Evolutionary conservation across 352 stramenopile genomes (phyloP).

Genomic region (Phytophthora boehmeriae): DNA sequence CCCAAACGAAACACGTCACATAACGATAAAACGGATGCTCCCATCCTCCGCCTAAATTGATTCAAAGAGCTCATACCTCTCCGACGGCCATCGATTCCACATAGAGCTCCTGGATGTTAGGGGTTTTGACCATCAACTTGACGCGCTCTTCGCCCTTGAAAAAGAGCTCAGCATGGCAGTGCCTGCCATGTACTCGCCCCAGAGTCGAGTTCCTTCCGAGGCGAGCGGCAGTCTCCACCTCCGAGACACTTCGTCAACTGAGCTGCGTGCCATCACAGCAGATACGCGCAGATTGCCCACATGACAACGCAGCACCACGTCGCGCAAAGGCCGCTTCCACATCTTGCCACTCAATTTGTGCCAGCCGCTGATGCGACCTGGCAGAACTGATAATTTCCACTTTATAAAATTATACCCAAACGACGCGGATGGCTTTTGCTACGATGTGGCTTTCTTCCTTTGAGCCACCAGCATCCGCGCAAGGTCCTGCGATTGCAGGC

Average conservation of each 20-base stretch:
- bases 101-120: conserved; percentile 76
- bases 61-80: conserved; percentile 44
- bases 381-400: not conserved
- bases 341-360: conserved; percentile 20
- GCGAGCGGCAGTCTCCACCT: conserved; percentile 57
- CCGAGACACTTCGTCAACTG: conserved; percentile 56
- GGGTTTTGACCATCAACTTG: conserved; percentile 71
- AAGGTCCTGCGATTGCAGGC: conserved; percentile 52
- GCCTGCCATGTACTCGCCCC: conserved; percentile 89
- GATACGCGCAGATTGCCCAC: conserved; percentile 86
- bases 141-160: conserved; percentile 89
- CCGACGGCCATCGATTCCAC: conserved; percentile 79
- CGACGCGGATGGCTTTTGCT: conserved; percentile 11
- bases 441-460: conserved; percentile 55
- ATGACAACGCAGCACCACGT: conserved; percentile 74
- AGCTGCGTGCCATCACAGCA: conserved; percentile 65
- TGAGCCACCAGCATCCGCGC: conserved; percentile 48
- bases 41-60: not conserved
- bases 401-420: not conserved
- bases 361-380: conserved; percentile 6
- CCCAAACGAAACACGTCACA: not conserved
- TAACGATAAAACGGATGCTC: not conserved
- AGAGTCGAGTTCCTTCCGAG: conserved; percentile 60
- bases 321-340: conserved; percentile 63
- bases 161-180: conserved; percentile 88